phyloP scores from a whole-genome alignment of 192 early-diverging fungal genomes.

The Mycoemilia scoparia region DNA sequence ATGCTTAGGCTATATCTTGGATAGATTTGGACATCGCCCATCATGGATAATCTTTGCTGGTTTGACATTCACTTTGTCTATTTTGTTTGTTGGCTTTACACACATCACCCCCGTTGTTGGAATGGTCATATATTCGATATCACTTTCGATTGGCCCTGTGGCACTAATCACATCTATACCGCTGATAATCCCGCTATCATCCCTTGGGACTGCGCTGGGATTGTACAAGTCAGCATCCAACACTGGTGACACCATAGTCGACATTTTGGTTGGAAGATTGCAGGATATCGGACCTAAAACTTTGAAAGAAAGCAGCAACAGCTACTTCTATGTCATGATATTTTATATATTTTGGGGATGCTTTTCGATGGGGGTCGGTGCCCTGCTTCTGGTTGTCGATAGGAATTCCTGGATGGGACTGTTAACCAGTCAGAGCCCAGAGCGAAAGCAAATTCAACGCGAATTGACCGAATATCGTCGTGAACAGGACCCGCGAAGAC shows the following conservation, averaged over 20 bases:
- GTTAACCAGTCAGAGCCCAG: conserved; percentile 8
- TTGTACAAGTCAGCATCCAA: conserved; percentile 46
- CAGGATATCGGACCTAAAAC: conserved; percentile 28
- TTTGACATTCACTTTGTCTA: conserved; percentile 13
- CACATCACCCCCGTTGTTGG: conserved; percentile 33
- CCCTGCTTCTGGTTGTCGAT: conserved; percentile 16
- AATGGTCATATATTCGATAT: conserved; percentile 33
- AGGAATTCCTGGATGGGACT: conserved; percentile 16
- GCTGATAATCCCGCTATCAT: conserved; percentile 33
- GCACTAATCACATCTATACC: conserved; percentile 39
- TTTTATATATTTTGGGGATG: conserved; percentile 29
- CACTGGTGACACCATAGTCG: conserved; percentile 37
- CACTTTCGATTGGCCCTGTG: conserved; percentile 40
- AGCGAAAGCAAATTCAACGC: conserved; percentile 11
- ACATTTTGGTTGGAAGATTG: conserved; percentile 37
- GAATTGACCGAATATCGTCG: conserved; percentile 10
- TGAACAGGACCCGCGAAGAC: conserved; percentile 14
- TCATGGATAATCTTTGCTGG: conserved; percentile 19
- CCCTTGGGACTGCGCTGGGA: conserved; percentile 39
- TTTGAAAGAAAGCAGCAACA: conserved; percentile 15
- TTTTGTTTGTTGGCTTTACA: conserved; percentile 36
- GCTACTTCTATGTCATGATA: conserved; percentile 28
- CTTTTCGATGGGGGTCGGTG: conserved; percentile 14
- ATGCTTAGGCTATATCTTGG: conserved; percentile 49
- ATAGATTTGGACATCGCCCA: conserved; percentile 42